Evolutionary conservation across 331 rosid genomes (phyloP).

Genomic region (Quercus lobata): DNA sequence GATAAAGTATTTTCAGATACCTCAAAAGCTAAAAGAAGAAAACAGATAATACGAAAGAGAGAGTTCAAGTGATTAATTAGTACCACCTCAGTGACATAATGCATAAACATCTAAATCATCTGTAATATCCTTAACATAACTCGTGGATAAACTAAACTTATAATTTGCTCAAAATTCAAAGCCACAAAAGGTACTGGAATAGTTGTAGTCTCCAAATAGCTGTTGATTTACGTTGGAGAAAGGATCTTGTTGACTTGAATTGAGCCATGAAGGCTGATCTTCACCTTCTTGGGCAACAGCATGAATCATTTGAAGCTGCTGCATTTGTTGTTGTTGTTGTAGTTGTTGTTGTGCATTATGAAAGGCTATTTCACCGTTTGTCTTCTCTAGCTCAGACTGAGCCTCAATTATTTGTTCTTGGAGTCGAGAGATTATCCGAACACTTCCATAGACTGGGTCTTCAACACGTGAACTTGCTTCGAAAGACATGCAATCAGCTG

Average conservation of each 20-base stretch:
- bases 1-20: no score
- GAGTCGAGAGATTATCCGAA: conserved; percentile 9
- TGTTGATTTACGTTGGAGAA: no score
- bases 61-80: no score
- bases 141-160: no score
- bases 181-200: no score
- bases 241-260: not conserved
- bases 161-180: no score
- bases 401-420: conserved; percentile 3
- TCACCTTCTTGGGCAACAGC: not conserved
- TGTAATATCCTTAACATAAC: no score
- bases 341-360: not conserved
- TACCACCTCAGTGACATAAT: no score
- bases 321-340: not conserved
- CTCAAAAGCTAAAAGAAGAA: no score
- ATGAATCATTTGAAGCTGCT: not conserved
- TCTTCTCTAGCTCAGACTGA: not conserved
- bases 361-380: conserved; percentile 1
- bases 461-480: conserved; percentile 13
- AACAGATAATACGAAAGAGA: no score
- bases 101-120: no score
- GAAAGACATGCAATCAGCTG: not conserved
- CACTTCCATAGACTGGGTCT: conserved; percentile 11
- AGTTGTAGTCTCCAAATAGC: no score
- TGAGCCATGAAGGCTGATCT: not conserved